Conservation (phyloP, 1,139 yeast genomes). For the Candida tetrigidarum region DNA sequence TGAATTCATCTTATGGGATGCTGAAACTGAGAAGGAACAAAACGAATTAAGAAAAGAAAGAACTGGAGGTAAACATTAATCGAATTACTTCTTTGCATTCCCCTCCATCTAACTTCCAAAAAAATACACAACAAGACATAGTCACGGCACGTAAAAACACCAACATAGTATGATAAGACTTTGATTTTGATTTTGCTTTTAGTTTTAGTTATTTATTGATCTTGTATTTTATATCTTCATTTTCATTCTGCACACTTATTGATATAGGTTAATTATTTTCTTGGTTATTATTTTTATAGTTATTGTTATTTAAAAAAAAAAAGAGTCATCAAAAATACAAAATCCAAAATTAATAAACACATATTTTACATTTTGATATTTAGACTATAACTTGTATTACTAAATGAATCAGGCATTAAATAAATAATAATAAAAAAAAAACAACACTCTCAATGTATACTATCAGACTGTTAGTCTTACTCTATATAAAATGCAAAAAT, state of each 20-base stretch:
- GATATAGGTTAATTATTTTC: neutral
- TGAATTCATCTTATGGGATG: constrained; percentile 87
- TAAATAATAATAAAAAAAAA: no score
- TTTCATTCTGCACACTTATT: neutral
- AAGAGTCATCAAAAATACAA: neutral
- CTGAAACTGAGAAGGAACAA: constrained; percentile 77
- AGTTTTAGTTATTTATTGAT: neutral
- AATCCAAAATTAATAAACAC: no score
- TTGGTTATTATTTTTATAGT: neutral
- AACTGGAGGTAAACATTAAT: constrained; percentile 57
- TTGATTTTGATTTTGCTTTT: no score
- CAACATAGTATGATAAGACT: no score
- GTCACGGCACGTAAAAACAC: no score
- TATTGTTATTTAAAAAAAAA: no score
- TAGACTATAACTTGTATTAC: no score
- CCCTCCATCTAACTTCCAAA: no score
- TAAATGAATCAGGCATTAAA: no score
- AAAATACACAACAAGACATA: neutral
- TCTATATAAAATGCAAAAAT: no score
- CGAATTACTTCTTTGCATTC: neutral
- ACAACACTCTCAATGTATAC: no score
- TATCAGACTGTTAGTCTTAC: no score
- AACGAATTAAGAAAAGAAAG: constrained; percentile 63
- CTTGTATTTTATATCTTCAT: neutral
- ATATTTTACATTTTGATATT: neutral